Conservation (phyloP, 345 rosid genomes). For the Aegle marmelos region DNA sequence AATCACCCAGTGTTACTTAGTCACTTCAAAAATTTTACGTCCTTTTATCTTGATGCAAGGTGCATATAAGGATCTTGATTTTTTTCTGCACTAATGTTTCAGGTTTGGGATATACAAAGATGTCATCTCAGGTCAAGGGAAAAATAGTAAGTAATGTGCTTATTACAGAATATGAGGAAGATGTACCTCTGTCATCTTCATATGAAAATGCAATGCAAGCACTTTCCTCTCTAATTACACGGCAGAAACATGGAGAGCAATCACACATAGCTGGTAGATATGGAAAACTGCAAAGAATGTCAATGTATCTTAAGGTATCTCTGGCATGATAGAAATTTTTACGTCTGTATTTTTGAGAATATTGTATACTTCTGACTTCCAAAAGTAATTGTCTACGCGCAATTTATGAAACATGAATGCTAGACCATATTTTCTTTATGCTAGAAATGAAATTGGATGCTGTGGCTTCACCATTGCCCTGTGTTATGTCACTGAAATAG, state of each 20-base stretch:
- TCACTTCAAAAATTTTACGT: not conserved
- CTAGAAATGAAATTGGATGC: not conserved
- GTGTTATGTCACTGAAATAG: not conserved
- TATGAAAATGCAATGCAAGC: constrained; percentile 87
- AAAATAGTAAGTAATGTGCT: constrained; percentile 27
- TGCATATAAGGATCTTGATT: constrained; percentile 1
- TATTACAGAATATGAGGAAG: constrained; percentile 32
- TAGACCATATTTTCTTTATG: not conserved
- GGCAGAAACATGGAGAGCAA: constrained; percentile 55
- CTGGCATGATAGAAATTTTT: constrained; percentile 4
- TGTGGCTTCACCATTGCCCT: not conserved
- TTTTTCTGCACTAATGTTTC: constrained; percentile 23
- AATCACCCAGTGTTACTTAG: not conserved
- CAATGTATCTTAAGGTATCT: constrained; percentile 65
- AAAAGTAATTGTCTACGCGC: not conserved
- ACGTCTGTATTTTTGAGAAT: not conserved
- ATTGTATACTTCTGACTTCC: constrained; percentile 1
- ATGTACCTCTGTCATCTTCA: constrained; percentile 41
- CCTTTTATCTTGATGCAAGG: not conserved
- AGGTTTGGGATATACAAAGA: constrained; percentile 42
- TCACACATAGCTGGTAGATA: constrained; percentile 36
- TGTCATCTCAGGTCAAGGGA: constrained; percentile 38
- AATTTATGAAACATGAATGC: constrained; percentile 9
- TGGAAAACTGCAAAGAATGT: constrained; percentile 67
- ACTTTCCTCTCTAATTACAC: constrained; percentile 72